phyloP scores from a whole-genome alignment of 768 basidiomycete species.

The Chalciporus piperatus region DNA sequence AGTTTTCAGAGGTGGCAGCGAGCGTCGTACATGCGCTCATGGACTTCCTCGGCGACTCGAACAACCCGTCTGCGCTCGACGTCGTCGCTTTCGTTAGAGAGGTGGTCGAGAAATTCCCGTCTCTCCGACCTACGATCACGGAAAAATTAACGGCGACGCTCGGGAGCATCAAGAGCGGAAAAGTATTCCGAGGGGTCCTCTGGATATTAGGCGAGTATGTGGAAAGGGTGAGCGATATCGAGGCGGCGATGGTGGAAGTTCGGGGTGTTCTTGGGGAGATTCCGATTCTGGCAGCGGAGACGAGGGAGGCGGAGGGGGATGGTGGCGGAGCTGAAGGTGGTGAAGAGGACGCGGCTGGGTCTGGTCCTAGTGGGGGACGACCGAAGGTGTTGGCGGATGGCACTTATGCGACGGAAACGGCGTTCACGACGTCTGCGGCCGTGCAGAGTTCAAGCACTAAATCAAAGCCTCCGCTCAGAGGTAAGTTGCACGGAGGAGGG shows the following conservation, averaged over 20 bases:
- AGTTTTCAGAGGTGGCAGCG: slow-evolving; percentile 94
- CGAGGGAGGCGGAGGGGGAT: slow-evolving; percentile 64
- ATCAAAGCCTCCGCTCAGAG: slow-evolving; percentile 87
- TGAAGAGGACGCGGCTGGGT: slow-evolving; percentile 39
- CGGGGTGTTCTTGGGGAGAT: slow-evolving; percentile 91
- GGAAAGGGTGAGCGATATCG: slow-evolving; percentile 62
- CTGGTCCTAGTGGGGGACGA: slow-evolving; percentile 45
- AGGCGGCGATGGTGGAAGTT: slow-evolving; percentile 70
- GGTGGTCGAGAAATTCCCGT: slow-evolving; percentile 96
- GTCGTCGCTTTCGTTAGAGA: slow-evolving; percentile 89
- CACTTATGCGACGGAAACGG: slow-evolving; percentile 96
- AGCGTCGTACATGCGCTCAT: slow-evolving; percentile 91
- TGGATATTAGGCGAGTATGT: slow-evolving; percentile 99
- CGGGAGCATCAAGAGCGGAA: slow-evolving; percentile 88
- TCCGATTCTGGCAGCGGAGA: slow-evolving; percentile 93
- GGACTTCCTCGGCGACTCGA: slow-evolving; percentile 94
- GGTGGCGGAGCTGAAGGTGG: slow-evolving; percentile 45
- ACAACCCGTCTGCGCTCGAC: slow-evolving; percentile 92
- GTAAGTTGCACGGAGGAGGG: slow-evolving; percentile 36
- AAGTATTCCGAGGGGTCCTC: slow-evolving; percentile 92
- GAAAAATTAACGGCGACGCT: slow-evolving; percentile 83
- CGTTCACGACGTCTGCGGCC: slow-evolving; percentile 63
- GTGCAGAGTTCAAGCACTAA: slow-evolving; percentile 79
- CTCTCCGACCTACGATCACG: slow-evolving; percentile 75
- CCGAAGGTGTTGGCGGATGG: slow-evolving; percentile 91